phyloP scores from a whole-genome alignment of 805 yeast genomes.

The Wickerhamomyces sydowiorum region DNA sequence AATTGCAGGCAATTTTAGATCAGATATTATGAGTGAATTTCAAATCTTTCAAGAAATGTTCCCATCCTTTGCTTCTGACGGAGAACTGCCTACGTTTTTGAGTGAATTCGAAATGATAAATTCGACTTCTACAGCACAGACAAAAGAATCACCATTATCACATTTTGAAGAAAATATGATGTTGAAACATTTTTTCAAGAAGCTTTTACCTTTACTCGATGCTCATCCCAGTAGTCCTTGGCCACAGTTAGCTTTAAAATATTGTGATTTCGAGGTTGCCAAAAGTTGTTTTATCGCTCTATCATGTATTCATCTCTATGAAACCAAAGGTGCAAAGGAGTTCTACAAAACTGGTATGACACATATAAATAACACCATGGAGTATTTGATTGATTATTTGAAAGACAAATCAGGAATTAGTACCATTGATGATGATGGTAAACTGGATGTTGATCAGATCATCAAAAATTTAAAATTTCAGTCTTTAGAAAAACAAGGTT shows the following conservation, averaged over 20 bases:
- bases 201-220: slow-evolving; percentile 46
- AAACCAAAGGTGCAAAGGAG: slow-evolving; percentile 45
- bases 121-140: background rate
- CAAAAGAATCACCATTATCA: slow-evolving; percentile 16
- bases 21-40: slow-evolving; percentile 16
- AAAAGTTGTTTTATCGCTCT: slow-evolving; percentile 51
- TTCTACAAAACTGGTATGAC: slow-evolving; percentile 47
- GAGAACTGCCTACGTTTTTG: slow-evolving; percentile 12
- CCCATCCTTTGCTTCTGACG: slow-evolving; percentile 15
- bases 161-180: slow-evolving; percentile 48
- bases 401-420: slow-evolving; percentile 16
- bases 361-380: slow-evolving; percentile 53
- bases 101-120: slow-evolving; percentile 4
- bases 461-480: slow-evolving; percentile 30
- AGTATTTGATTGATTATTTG: slow-evolving; percentile 42
- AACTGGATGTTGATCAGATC: slow-evolving; percentile 27
- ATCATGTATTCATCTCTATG: slow-evolving; percentile 53
- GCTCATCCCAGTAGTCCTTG: slow-evolving; percentile 58
- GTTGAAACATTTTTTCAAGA: slow-evolving; percentile 50
- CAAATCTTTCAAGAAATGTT: slow-evolving; percentile 21
- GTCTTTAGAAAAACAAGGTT: slow-evolving; percentile 28
- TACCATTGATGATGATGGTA: slow-evolving; percentile 10
- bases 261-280: slow-evolving; percentile 53
- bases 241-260: slow-evolving; percentile 53
- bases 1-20: slow-evolving; percentile 2